A percentile compares a stretch with the other conserved stretches of the same genome.
Evolutionary conservation across 179 eudicot genomes (phyloP).

Genomic region (Patellifolia procumbens): DNA sequence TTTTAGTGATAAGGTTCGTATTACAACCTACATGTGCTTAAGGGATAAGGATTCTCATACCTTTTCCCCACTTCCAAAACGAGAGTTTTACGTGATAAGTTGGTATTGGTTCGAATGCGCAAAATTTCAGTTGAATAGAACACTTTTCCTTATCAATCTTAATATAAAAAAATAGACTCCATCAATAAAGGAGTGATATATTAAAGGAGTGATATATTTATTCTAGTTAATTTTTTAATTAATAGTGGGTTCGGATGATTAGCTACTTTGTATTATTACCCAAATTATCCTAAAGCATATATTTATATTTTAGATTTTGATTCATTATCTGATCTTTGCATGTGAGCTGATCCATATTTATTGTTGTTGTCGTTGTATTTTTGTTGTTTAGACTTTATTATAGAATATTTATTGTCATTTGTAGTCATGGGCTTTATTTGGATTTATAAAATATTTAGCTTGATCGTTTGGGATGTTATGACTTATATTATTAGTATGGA

Average conservation of each 20-base stretch:
- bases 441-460: constrained; percentile 2
- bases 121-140: no score
- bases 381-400: not conserved
- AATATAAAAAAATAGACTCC: no score
- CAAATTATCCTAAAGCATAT: not conserved
- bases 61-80: no score
- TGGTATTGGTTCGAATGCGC: no score
- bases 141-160: no score
- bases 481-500: not conserved
- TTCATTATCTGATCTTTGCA: constrained; percentile 14
- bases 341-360: constrained; percentile 15
- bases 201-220: no score
- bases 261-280: constrained; percentile 4
- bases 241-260: not conserved
- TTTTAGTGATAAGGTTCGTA: no score
- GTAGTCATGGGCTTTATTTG: not conserved
- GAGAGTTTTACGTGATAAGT: no score
- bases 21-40: no score
- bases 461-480: not conserved
- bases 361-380: not conserved
- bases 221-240: not conserved
- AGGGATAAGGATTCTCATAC: no score
- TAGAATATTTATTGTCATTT: not conserved
- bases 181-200: no score
- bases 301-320: not conserved